A percentile compares a stretch with the other conserved stretches of the same genome.
Evolutionary conservation across 306 rosid genomes (phyloP).

Genomic region (Gleditsia sinensis): DNA sequence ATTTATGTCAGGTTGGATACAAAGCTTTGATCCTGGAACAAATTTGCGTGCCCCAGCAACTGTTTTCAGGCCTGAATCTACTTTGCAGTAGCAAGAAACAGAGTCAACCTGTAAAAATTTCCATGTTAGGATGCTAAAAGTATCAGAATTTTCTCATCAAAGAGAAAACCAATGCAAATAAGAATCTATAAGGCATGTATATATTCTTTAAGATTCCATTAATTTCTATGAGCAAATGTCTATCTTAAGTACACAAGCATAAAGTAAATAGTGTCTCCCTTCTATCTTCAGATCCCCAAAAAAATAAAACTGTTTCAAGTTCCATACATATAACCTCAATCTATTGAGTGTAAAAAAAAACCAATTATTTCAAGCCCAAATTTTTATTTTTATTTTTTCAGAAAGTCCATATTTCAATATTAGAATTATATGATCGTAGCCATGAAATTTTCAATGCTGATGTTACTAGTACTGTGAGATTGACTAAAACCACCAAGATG

Average conservation of each 20-base stretch:
- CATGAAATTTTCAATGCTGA: constrained; percentile 7
- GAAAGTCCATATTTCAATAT: neutral
- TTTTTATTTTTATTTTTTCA: neutral
- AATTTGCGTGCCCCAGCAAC: constrained; percentile 96
- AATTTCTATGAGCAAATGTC: neutral
- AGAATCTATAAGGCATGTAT: neutral
- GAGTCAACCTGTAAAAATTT: constrained; percentile 83
- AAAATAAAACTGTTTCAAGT: neutral
- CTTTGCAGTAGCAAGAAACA: constrained; percentile 97
- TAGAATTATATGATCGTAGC: neutral
- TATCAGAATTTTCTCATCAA: neutral
- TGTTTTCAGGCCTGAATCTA: constrained; percentile 91
- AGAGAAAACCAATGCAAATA: constrained; percentile 11
- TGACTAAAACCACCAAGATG: neutral
- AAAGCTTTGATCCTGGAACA: constrained; percentile 93
- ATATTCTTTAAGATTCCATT: neutral
- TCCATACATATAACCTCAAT: neutral
- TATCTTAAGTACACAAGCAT: neutral
- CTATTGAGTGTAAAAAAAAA: constrained; percentile 9
- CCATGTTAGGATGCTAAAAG: constrained; percentile 40
- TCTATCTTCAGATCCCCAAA: neutral
- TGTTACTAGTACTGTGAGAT: constrained; percentile 2
- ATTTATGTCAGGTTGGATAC: constrained; percentile 97
- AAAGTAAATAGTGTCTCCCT: neutral
- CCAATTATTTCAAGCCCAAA: constrained; percentile 1